Percentiles rank a stretch among this genome's conserved stretches.
Conservation (phyloP, 257 asterid genomes). For the Primulina tabacum region DNA sequence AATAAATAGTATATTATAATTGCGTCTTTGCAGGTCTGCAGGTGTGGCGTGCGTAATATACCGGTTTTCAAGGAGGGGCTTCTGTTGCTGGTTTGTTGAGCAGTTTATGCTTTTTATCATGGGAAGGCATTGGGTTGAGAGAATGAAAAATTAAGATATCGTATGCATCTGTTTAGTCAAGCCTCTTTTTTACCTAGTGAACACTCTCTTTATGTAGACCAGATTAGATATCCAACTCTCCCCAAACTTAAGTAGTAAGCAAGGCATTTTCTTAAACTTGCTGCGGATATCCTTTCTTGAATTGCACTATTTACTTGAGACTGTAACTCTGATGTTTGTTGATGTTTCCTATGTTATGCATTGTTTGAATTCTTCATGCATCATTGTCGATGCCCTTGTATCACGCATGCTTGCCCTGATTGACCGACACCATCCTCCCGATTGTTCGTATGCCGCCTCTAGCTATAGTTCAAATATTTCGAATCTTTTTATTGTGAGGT, state of each 20-base stretch:
- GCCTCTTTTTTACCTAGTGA: not conserved
- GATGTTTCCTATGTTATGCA: not conserved
- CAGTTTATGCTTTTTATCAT: constrained; percentile 27
- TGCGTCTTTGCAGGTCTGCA: constrained; percentile 94
- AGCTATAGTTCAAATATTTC: too few relatives aligned
- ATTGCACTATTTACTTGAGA: constrained; percentile 6
- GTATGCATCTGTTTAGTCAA: constrained; percentile 9
- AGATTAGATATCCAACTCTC: constrained; percentile 21
- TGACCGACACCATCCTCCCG: too few relatives aligned
- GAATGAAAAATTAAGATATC: constrained; percentile 21
- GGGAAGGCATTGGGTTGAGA: constrained; percentile 31
- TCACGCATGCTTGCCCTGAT: not conserved
- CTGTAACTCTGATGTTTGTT: not conserved
- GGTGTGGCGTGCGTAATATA: constrained; percentile 59
- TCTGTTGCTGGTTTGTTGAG: constrained; percentile 54
- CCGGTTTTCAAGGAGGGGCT: constrained; percentile 37
- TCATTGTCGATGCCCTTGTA: not conserved
- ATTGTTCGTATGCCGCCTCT: too few relatives aligned
- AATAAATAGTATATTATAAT: constrained; percentile 62
- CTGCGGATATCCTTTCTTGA: constrained; percentile 17
- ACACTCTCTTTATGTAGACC: constrained; percentile 18
- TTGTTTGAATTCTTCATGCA: too few relatives aligned
- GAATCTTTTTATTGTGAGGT: too few relatives aligned
- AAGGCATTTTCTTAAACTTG: not conserved
- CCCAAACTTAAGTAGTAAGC: constrained; percentile 11